Percentiles rank a stretch among this genome's conserved stretches.
Conservation (phyloP, 2,329 filamentous ascomycete genomes). For the Thyridium curvatum region DNA sequence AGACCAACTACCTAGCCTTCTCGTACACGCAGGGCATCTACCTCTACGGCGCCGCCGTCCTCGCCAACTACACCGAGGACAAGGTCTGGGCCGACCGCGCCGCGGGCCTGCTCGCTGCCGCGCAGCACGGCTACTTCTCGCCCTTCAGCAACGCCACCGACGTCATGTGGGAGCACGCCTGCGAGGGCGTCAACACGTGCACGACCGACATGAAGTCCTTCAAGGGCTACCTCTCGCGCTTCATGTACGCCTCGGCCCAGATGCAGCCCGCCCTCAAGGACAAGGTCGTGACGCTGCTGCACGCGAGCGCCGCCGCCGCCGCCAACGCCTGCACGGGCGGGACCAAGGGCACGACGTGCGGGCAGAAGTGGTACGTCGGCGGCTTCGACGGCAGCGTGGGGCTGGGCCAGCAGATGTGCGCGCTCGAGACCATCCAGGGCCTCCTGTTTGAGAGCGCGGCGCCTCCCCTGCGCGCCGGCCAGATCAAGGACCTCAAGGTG, state of each 20-base stretch:
- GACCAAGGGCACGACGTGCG: conserved; percentile 45
- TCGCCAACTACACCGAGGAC: conserved; percentile 54
- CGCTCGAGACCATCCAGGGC: conserved; percentile 57
- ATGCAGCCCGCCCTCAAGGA: conserved; percentile 48
- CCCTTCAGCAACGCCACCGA: conserved; percentile 44
- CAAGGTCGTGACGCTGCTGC: conserved; percentile 41
- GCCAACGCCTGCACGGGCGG: conserved; percentile 51
- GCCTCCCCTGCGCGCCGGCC: conserved; percentile 38
- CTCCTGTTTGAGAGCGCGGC: conserved; percentile 38
- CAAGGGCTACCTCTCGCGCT: conserved; percentile 62
- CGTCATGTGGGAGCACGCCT: conserved; percentile 62
- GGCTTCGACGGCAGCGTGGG: conserved; percentile 49
- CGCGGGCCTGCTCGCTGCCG: conserved; percentile 42
- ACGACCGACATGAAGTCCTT: conserved; percentile 60
- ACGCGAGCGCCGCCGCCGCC: conserved; percentile 48
- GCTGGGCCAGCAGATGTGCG: conserved; percentile 59
- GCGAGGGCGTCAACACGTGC: conserved; percentile 52
- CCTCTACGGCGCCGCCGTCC: conserved; percentile 56
- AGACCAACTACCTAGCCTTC: conserved; percentile 50
- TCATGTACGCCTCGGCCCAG: conserved; percentile 52
- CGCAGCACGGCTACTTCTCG: conserved; percentile 45
- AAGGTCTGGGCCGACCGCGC: conserved; percentile 48
- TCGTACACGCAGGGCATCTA: conserved; percentile 62
- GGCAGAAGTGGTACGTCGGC: conserved; percentile 56
- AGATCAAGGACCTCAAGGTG: conserved; percentile 38